These are phyloP conservation scores for Phytophthora pluvialis DNA, from an alignment of 352 stramenopile species.

Conservation along the genomic window DNA sequence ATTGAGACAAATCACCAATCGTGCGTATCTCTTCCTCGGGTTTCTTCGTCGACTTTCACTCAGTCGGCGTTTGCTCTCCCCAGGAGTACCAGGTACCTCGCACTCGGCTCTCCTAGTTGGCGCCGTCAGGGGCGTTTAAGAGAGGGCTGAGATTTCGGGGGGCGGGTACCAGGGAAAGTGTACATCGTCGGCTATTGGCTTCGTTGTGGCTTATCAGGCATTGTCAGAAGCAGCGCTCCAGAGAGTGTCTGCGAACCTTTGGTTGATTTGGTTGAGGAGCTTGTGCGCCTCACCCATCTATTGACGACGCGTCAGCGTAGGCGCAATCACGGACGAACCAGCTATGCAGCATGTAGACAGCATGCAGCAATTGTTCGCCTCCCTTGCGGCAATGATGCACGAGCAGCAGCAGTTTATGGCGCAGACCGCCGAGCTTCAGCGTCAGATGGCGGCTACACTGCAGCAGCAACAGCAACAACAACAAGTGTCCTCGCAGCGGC, in stretches of 20 bases:
- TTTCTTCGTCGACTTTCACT: not conserved
- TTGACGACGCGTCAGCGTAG: not conserved
- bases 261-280: too few species aligned
- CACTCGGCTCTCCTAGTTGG: not conserved
- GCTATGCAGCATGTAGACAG: too few species aligned
- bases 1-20: not conserved
- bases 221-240: too few species aligned
- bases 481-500: conserved; percentile 1
- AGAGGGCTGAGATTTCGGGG: not conserved
- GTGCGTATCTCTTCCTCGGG: not conserved
- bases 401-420: conserved; percentile 20
- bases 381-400: conserved; percentile 8
- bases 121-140: not conserved
- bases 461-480: conserved; percentile 1
- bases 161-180: too few species aligned
- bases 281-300: not conserved
- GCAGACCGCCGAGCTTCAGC: conserved; percentile 8
- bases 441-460: conserved; percentile 11
- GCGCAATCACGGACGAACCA: too few species aligned
- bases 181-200: too few species aligned
- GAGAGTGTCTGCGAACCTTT: too few species aligned
- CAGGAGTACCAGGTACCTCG: not conserved
- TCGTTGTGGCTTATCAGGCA: too few species aligned
- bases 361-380: conserved; percentile 9
- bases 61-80: conserved; percentile 2